Conservation (phyloP, 1,139 yeast genomes). For the Saccharomyces hybrid region DNA sequence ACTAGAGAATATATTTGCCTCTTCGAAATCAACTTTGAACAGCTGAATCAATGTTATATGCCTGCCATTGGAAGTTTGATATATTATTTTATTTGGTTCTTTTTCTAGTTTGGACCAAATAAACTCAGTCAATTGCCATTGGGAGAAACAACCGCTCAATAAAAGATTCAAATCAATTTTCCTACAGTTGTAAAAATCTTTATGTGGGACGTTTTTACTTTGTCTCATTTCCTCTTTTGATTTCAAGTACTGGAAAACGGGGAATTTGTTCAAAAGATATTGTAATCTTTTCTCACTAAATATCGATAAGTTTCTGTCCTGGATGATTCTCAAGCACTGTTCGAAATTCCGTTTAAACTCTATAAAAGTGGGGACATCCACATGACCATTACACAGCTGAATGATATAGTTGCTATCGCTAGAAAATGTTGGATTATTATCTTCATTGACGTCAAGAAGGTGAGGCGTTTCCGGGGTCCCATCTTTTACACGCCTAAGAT, state of each 20-base stretch:
- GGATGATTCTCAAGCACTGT: not conserved
- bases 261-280: constrained; percentile 3
- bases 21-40: not conserved
- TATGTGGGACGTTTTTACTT: constrained; percentile 5
- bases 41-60: not conserved
- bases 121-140: constrained; percentile 3
- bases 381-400: not conserved
- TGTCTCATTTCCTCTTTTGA: constrained; percentile 3
- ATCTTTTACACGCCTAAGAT: too few relatives aligned
- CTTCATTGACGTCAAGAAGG: not conserved
- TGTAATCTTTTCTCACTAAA: constrained; percentile 3
- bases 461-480: not conserved
- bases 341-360: constrained; percentile 4
- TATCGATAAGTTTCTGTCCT: not conserved
- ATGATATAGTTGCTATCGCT: not conserved
- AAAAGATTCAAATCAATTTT: constrained; percentile 6
- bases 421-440: not conserved
- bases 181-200: constrained; percentile 7
- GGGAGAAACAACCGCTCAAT: constrained; percentile 7
- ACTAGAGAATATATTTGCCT: not conserved
- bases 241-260: constrained; percentile 3
- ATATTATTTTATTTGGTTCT: constrained; percentile 4
- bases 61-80: not conserved
- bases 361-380: not conserved
- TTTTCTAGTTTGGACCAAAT: not conserved